Evolutionary conservation across 2,329 filamentous ascomycete species (phyloP), one percentile per base, ranked within the genome.

Genomic region (Bipolaris gigantea): DNA sequence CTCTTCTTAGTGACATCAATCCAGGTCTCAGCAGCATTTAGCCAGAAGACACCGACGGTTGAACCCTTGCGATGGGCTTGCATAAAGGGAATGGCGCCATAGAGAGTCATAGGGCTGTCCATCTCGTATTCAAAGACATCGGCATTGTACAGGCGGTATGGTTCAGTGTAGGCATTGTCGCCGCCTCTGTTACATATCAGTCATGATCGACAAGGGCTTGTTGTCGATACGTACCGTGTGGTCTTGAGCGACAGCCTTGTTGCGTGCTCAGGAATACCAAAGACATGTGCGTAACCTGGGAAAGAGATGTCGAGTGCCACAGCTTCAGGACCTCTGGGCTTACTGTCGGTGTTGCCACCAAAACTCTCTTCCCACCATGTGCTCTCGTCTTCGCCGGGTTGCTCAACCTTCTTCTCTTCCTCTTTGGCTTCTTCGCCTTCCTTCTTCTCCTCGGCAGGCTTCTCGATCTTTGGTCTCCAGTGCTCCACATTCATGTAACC

Each of bases 361-460:
- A 99, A 99, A 0, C 83, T 85, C 78, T 99, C 94, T 6, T 99
- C 94, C 94, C 94, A 99, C 91, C 92, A 97, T 3, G 92, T 97
- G 76, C 87, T 89, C 71, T 97, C 89, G 61, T 94, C 89, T 60
- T 89, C 85, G 13, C 80, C 81, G 10, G 77, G 58, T 36, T 75
- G 56, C 30, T 74, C 70, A 39, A 75, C 70, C 45, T 78, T 75
- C 46, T 75, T 73, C 42, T 78, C 69, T 46, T 77, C 74, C 50
- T 79, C 76, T 34, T 74, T 73, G 36, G 59, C 60, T 11, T 76
- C 73, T 46, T 71, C 70, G 52, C 86, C 84, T 35, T 77, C 76
- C 25, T 76, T 76, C 60, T 82, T 79, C 57, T 81, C 79, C 27
- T 51, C 41, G 11, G 21, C 34, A 1, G 52, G 52, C 61, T 84